Evolutionary conservation across 768 basidiomycete genomes (phyloP), one percentile per base, ranked within the genome.

Genomic region (Paxillus rubicundulus): DNA sequence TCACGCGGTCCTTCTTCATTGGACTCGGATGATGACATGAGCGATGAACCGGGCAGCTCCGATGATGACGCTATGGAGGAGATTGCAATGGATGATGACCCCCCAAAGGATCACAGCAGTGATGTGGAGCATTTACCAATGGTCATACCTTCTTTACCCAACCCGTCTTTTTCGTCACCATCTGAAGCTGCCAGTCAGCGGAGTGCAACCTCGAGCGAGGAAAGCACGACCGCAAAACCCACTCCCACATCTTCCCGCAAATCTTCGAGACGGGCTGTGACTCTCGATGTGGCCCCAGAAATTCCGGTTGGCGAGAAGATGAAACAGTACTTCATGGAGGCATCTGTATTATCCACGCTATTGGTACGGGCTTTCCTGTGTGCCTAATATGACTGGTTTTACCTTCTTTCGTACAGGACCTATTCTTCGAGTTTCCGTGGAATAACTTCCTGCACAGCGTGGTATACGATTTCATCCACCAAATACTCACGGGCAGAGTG

Each of bases 361-460:
- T 74, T 98, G 60, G 94, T 94, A 55, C 62, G 88, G 72, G 41
- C 17, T 53, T 45, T 36, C 47, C 17, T 33, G 10, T 30, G 47
- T 36, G 37, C 47, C 39, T 49, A 18, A 24, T 51, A 27, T 34
- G 16, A 7, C 24, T 45, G 21, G 41, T 51, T 54, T 57, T 17
- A 55, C 30, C 21, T 32, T 17, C 47, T 41, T 20, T 6, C 34
- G 24, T 24, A 28, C 61, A 96, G 93, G 90, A 95, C 61, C 77
- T 98, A 34, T 98, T 98, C 76, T 98, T 98, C 66, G 86, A 89
- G 54, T 97, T 87, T 62, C 94, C 95, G 1, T 92, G 91, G 87
- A 98, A 99, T 71, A 98, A 98, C 66, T 98, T 98, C 68, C 72
- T 98, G 28, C 97, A 99, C 67, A 93, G 91, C 62, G 87, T 94